Base-by-base conservation (phyloP, 768 basidiomycete species). In the Crepidotus variabilis region DNA sequence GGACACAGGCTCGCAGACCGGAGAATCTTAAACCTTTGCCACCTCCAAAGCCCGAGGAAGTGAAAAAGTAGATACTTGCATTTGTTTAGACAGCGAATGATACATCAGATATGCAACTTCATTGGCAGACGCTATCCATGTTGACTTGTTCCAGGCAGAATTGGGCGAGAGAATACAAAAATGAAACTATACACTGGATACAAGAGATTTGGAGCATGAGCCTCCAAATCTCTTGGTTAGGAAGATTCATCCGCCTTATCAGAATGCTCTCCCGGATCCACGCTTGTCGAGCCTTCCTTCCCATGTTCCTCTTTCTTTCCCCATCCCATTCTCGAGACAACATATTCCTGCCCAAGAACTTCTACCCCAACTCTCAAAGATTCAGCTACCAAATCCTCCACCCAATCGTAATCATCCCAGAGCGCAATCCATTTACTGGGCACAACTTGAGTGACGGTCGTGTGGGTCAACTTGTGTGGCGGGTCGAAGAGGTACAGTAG, bases 401-500 rank as follows among this genome's bases (percentile, higher is more conserved):
- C 94, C 97, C 97, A 96, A 46, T 91, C 88, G 68, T 93, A 90
- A 60, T 87, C 80, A 65, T 97, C 95, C 87, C 94, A 96, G 46
- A 94, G 75, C 4, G 85, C 84, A 54, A 98, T 69, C 97, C 97
- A 99, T 50, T 80, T 75, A n/a, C 74, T 77, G 0, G 96, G 94
- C 20, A 95, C 78, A 5, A 84, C 79, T 68, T 98, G 97, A 5
- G 92, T 92, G 50, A 91, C 69, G 0, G 92, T 91, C 6, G 86
- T 86, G 65, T 87, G 87, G 6, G 78, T 76, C 52, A 98, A 76
- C 34, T 85, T 77, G 68, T 98, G 94, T 4, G 75, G 77, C 10
- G 94, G 93, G 71, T 98, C 96, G 35, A 75, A 75, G 2, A 92
- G 75, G 59, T 86, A 79, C 33, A 92, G 67, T 50, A 90, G 74